Percentiles rank a stretch among this genome's conserved stretches.
These are phyloP conservation scores for Novymonas esmeraldas DNA, from an alignment of 208 protist genomes.

Conservation along the genomic window DNA sequence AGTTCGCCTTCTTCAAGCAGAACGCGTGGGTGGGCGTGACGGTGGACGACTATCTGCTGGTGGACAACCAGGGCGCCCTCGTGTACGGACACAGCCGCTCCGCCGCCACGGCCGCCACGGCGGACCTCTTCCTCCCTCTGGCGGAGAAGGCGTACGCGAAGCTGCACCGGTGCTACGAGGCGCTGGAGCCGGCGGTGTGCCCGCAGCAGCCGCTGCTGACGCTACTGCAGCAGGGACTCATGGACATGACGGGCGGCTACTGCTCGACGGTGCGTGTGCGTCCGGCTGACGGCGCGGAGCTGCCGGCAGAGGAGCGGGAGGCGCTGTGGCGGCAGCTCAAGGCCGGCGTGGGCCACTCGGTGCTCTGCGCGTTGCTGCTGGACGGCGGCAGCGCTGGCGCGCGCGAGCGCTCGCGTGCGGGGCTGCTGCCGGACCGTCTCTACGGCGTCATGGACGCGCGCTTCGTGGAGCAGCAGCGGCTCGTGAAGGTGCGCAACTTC, in stretches of 20 bases:
- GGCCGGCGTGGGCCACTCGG: conserved; percentile 34
- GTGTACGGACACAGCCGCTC: conserved; percentile 40
- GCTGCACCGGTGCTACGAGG: conserved; percentile 90
- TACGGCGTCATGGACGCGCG: conserved; percentile 82
- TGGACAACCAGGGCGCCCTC: conserved; percentile 60
- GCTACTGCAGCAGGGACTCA: conserved; percentile 65
- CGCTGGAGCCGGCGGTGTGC: conserved; percentile 72
- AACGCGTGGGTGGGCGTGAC: conserved; percentile 75
- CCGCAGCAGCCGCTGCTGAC: conserved; percentile 53
- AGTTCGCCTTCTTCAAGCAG: conserved; percentile 89
- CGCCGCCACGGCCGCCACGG: conserved; percentile 47
- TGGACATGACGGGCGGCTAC: conserved; percentile 73
- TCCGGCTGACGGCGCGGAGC: conserved; percentile 16
- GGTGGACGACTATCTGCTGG: conserved; percentile 88
- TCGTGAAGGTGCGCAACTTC: conserved; percentile 84
- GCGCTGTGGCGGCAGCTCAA: conserved; percentile 70
- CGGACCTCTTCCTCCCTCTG: conserved; percentile 63
- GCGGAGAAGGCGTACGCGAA: conserved; percentile 94
- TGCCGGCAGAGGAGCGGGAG: conserved; percentile 45
- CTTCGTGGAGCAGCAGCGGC: conserved; percentile 69
- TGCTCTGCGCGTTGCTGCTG: conserved; percentile 59
- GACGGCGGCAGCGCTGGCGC: conserved; percentile 38
- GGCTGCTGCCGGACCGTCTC: conserved; percentile 74
- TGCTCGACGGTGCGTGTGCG: conserved; percentile 39
- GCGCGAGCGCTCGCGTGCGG: conserved; percentile 48